Conservation (phyloP, 768 basidiomycete genomes). For the Russula compacta region DNA sequence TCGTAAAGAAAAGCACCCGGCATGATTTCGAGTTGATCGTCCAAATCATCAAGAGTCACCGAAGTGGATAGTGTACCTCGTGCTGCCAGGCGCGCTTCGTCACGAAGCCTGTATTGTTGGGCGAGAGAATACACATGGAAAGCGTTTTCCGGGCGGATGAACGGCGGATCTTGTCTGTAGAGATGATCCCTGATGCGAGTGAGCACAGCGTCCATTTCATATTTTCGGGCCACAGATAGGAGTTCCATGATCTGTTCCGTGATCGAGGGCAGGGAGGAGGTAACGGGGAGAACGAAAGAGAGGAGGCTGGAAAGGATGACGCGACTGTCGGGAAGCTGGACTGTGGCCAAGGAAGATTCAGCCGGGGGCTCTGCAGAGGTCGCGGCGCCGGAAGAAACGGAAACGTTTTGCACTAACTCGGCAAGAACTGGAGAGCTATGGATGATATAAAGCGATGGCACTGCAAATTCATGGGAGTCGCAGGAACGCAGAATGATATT, state of each 20-base stretch:
- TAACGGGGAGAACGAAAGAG: too few species aligned
- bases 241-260: too few species aligned
- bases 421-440: slow-evolving; percentile 26
- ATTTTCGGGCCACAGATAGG: too few species aligned
- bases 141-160: slow-evolving; percentile 2
- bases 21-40: neutral
- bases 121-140: slow-evolving; percentile 1
- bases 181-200: slow-evolving; percentile 1
- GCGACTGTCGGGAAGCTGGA: too few species aligned
- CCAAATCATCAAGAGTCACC: neutral
- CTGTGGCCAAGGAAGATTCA: too few species aligned
- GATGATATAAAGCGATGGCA: slow-evolving; percentile 35
- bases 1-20: slow-evolving; percentile 1
- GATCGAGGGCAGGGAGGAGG: too few species aligned
- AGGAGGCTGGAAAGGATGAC: too few species aligned
- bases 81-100: slow-evolving; percentile 1
- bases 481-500: slow-evolving; percentile 36
- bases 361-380: too few species aligned
- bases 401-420: neutral
- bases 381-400: too few species aligned
- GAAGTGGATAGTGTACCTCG: neutral
- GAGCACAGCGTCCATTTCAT: neutral
- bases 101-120: neutral
- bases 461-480: slow-evolving; percentile 36
- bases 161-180: neutral